Conservation (phyloP, 495 filamentous ascomycete genomes). For the Penicillium canariense region DNA sequence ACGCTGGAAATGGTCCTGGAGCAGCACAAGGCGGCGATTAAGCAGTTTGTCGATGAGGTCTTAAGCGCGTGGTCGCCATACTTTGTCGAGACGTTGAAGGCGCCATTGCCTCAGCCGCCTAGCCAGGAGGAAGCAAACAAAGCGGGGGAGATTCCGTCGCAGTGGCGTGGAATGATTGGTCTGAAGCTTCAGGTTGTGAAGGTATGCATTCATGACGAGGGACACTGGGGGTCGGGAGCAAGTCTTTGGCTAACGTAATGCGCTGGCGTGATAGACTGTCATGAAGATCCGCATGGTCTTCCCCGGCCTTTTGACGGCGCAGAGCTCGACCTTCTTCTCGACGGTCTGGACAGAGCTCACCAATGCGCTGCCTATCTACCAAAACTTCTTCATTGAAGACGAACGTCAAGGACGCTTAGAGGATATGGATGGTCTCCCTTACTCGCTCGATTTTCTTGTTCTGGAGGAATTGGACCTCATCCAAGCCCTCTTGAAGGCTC, state of each 20-base stretch:
- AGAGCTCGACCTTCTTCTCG: constrained; percentile 75
- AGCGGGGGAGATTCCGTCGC: constrained; percentile 42
- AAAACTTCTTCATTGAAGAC: constrained; percentile 77
- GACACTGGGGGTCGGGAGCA: neutral
- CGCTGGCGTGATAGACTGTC: constrained; percentile 56
- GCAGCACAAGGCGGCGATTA: constrained; percentile 79
- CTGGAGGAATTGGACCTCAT: constrained; percentile 93
- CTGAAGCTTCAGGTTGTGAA: constrained; percentile 88
- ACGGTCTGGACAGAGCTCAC: constrained; percentile 84
- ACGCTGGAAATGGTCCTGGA: constrained; percentile 94
- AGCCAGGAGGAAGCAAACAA: constrained; percentile 55
- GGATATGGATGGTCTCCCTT: constrained; percentile 87
- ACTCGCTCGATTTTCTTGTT: constrained; percentile 90
- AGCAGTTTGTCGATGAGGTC: constrained; percentile 81
- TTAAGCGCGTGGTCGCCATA: constrained; percentile 84
- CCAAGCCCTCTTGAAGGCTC: constrained; percentile 77
- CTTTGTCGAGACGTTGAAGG: constrained; percentile 70
- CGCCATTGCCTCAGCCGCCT: constrained; percentile 63
- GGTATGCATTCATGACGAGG: constrained; percentile 34
- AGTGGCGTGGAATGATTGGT: constrained; percentile 75
- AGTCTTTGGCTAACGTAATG: constrained; percentile 4
- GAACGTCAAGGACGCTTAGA: constrained; percentile 84
- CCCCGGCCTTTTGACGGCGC: constrained; percentile 71
- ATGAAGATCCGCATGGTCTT: constrained; percentile 88
- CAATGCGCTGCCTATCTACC: constrained; percentile 65